Evolutionary conservation across 371 early-diverging fungal genomes (phyloP).

Genomic region (Zancudomyces culisetae): DNA sequence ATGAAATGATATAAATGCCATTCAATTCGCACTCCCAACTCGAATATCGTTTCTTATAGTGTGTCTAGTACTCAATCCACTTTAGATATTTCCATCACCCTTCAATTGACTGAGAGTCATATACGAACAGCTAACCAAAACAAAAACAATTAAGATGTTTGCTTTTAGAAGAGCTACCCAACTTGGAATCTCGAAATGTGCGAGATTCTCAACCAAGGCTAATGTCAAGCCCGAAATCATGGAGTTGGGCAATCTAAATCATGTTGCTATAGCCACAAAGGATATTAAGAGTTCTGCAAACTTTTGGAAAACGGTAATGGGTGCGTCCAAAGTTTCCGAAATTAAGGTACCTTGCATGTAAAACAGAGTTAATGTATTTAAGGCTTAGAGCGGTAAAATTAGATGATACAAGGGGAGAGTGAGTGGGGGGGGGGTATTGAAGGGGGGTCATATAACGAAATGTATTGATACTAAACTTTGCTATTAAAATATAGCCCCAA

Average conservation of each 20-base stretch:
- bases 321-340: slow-evolving; percentile 39
- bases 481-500: slow-evolving; percentile 25
- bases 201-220: background rate
- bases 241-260: slow-evolving; percentile 46
- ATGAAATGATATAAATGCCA: no score
- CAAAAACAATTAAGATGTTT: background rate
- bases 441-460: no score
- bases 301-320: slow-evolving; percentile 47
- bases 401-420: no score
- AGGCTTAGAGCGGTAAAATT: no score
- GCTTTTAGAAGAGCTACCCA: background rate
- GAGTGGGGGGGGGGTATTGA: no score
- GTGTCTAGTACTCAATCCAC: no score
- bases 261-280: slow-evolving; percentile 61
- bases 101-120: background rate
- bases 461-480: no score
- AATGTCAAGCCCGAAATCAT: background rate
- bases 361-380: no score
- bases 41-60: no score
- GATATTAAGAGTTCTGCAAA: slow-evolving; percentile 37
- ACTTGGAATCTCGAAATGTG: no score
- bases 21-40: no score
- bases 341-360: no score
- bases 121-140: background rate
- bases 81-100: slow-evolving; percentile 28